Evolutionary conservation across 495 filamentous ascomycete species (phyloP).

Genomic region (Stereocaulon alpinum): DNA sequence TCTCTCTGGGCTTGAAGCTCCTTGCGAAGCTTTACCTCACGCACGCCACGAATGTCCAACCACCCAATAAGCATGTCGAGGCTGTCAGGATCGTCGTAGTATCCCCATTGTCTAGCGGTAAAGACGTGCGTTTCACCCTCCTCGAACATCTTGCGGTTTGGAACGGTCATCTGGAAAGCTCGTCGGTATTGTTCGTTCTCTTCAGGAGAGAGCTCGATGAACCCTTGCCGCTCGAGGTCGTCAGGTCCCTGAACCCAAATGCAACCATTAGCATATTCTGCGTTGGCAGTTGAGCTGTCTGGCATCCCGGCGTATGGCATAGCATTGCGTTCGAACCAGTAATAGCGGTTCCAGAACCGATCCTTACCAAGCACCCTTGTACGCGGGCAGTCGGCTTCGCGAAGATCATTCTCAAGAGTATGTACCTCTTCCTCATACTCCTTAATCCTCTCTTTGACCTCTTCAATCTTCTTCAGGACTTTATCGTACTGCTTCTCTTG

Average conservation of each 20-base stretch:
- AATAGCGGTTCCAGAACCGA: constrained; percentile 95
- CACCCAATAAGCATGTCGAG: constrained; percentile 73
- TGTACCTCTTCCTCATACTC: constrained; percentile 76
- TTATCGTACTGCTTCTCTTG: constrained; percentile 74
- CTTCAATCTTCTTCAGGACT: constrained; percentile 76
- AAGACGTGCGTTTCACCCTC: constrained; percentile 73
- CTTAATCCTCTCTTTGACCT: constrained; percentile 66
- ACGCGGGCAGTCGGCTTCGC: constrained; percentile 85
- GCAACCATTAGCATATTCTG: constrained; percentile 85
- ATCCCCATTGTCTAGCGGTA: constrained; percentile 79
- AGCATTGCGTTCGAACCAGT: constrained; percentile 97
- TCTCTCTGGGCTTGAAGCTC: constrained; percentile 70
- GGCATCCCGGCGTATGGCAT: constrained; percentile 93
- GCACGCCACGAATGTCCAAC: constrained; percentile 74
- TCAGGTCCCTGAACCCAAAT: constrained; percentile 95
- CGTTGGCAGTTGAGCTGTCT: constrained; percentile 73
- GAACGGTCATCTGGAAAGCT: constrained; percentile 68
- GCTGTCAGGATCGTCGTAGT: constrained; percentile 66
- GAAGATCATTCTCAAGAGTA: constrained; percentile 77
- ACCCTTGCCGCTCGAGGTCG: constrained; percentile 74
- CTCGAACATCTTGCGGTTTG: constrained; percentile 75
- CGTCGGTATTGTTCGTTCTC: constrained; percentile 49
- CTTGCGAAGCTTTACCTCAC: constrained; percentile 76
- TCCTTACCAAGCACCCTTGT: constrained; percentile 84
- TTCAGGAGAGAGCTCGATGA: constrained; percentile 64